A percentile compares a stretch with the other conserved stretches of the same genome.
phyloP scores from a whole-genome alignment of 441 rosid species.

The Pelargonium cotyledonis region DNA sequence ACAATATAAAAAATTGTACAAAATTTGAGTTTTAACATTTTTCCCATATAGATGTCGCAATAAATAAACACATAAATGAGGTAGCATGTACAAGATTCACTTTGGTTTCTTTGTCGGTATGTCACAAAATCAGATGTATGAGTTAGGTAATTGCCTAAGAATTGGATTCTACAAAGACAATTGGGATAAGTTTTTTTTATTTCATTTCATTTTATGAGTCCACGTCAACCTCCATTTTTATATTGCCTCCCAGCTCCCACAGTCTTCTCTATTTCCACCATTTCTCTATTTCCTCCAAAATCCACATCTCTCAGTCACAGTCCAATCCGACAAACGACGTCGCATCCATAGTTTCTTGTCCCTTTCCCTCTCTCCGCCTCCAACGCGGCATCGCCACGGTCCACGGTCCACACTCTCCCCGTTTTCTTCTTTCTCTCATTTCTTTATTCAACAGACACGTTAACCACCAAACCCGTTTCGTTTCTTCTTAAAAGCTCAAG shows the following conservation, averaged over 20 bases:
- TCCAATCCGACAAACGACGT: background rate
- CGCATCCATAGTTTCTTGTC: background rate
- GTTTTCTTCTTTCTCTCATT: background rate
- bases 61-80: background rate
- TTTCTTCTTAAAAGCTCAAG: background rate
- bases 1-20: too few relatives aligned
- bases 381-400: too few relatives aligned
- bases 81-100: background rate
- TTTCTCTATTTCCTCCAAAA: background rate
- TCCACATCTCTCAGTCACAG: background rate
- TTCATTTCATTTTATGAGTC: background rate
- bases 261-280: background rate
- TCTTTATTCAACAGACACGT: background rate
- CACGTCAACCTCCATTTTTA: background rate
- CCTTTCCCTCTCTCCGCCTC: background rate
- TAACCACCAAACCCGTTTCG: background rate
- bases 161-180: background rate
- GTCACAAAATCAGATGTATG: background rate
- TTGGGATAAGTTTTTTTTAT: background rate
- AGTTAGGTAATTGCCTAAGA: background rate
- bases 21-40: too few relatives aligned
- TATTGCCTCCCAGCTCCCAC: too few relatives aligned
- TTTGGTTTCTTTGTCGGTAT: background rate
- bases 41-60: too few relatives aligned
- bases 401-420: background rate